phyloP scores from a whole-genome alignment of 2,329 filamentous ascomycete species.

The Tolypocladium ovalisporum region DNA sequence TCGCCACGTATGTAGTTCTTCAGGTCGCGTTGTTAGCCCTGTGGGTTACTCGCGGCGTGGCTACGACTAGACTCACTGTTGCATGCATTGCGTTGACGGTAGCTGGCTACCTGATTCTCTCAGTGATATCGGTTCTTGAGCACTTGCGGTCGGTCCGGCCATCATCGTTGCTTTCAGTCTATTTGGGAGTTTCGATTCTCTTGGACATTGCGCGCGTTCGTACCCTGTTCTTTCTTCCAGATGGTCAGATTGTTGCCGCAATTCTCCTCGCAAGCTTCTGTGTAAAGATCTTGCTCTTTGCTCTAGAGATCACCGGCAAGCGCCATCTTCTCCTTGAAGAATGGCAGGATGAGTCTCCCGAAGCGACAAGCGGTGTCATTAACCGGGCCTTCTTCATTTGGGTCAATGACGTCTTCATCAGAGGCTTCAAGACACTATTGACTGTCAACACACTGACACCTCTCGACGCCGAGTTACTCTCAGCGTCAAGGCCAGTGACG shows the following conservation, averaged over 20 bases:
- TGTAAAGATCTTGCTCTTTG: constrained; percentile 17
- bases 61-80: constrained; percentile 8
- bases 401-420: constrained; percentile 17
- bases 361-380: constrained; percentile 18
- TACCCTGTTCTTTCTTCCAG: constrained; percentile 18
- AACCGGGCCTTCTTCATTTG: constrained; percentile 20
- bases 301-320: constrained; percentile 18
- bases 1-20: constrained; percentile 4
- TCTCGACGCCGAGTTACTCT: constrained; percentile 7
- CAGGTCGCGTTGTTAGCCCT: constrained; percentile 9
- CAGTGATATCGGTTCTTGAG: constrained; percentile 17
- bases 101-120: constrained; percentile 6
- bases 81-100: constrained; percentile 7
- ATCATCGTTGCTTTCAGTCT: constrained; percentile 18
- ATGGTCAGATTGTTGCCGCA: constrained; percentile 9
- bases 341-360: constrained; percentile 12
- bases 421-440: constrained; percentile 13
- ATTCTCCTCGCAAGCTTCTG: constrained; percentile 14
- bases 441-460: constrained; percentile 7
- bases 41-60: constrained; percentile 6
- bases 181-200: constrained; percentile 17
- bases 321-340: constrained; percentile 9
- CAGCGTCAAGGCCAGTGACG: constrained; percentile 4
- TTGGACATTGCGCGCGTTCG: constrained; percentile 19
- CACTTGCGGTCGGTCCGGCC: constrained; percentile 20